A percentile compares a stretch with the other conserved stretches of the same genome.
Evolutionary conservation across 495 filamentous ascomycete genomes (phyloP).

Genomic region (Terfezia boudieri): DNA sequence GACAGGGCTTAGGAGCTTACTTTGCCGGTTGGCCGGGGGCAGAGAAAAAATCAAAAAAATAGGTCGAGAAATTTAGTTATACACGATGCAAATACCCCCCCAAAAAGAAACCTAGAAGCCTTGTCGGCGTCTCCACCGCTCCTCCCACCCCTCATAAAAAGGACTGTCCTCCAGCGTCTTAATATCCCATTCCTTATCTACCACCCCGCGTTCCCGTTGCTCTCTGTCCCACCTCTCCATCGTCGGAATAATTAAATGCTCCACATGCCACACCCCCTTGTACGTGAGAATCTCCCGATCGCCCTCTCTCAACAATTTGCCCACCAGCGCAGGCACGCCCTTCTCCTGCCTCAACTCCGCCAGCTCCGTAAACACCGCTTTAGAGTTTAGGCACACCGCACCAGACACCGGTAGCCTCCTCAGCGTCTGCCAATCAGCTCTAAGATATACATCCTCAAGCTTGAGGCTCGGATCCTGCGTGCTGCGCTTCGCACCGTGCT

Average conservation of each 20-base stretch:
- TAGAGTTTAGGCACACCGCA: constrained; percentile 74
- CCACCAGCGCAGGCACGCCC: constrained; percentile 43
- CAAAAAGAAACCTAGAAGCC: constrained; percentile 21
- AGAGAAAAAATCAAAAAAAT: no score
- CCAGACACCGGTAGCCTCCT: constrained; percentile 58
- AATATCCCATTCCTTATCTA: constrained; percentile 43
- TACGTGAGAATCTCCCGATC: constrained; percentile 60
- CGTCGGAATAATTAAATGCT: constrained; percentile 48
- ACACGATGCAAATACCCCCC: no score
- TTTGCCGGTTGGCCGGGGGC: no score
- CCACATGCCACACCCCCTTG: constrained; percentile 67
- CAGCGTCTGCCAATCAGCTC: constrained; percentile 88
- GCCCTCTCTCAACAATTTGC: constrained; percentile 46
- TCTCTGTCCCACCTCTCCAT: constrained; percentile 46
- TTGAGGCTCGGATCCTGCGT: constrained; percentile 33
- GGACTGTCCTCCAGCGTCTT: constrained; percentile 62
- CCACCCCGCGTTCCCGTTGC: constrained; percentile 41
- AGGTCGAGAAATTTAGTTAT: no score
- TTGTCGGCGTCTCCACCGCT: constrained; percentile 61
- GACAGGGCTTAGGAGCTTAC: no score
- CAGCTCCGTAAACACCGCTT: constrained; percentile 64
- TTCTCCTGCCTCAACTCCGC: constrained; percentile 51
- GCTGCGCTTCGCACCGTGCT: constrained; percentile 30
- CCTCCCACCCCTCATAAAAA: constrained; percentile 62
- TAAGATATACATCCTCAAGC: constrained; percentile 39